These are phyloP conservation scores for Lathyrus sativus DNA, from an alignment of 306 rosid genomes.

Conservation along the genomic window DNA sequence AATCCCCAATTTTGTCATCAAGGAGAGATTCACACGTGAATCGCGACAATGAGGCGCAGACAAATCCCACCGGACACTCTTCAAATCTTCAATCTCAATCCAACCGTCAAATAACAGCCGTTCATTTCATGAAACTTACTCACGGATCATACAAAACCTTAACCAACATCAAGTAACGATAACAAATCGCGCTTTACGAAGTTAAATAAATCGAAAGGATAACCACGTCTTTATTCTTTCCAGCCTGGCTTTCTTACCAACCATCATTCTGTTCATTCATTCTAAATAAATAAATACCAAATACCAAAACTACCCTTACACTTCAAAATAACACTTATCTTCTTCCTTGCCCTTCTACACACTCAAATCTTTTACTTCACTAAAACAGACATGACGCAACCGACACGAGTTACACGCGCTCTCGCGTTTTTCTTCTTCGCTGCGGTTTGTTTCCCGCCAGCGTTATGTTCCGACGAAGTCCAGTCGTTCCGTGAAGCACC, in stretches of 20 bases:
- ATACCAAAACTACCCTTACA: constrained; percentile 40
- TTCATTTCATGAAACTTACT: background rate
- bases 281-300: background rate
- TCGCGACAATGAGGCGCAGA: constrained; percentile 19
- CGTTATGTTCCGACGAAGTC: constrained; percentile 14
- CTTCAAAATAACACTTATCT: background rate
- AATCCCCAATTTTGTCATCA: background rate
- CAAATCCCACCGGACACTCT: constrained; percentile 17
- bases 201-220: background rate
- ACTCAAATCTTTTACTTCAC: background rate
- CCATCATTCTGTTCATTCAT: background rate
- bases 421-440: constrained; percentile 29
- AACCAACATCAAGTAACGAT: background rate
- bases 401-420: constrained; percentile 1
- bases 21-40: constrained; percentile 7
- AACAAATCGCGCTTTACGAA: background rate
- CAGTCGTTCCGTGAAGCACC: constrained; percentile 77
- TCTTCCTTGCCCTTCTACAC: background rate
- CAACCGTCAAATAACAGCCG: constrained; percentile 20
- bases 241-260: constrained; percentile 57
- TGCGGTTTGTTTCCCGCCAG: constrained; percentile 6
- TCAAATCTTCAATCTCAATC: background rate
- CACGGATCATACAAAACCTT: background rate
- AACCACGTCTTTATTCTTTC: constrained; percentile 43
- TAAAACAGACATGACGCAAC: constrained; percentile 43